Percentiles rank a stretch among this genome's conserved stretches.
Evolutionary conservation across 2,329 filamentous ascomycete genomes (phyloP).

Genomic region (Ascochyta koolunga): DNA sequence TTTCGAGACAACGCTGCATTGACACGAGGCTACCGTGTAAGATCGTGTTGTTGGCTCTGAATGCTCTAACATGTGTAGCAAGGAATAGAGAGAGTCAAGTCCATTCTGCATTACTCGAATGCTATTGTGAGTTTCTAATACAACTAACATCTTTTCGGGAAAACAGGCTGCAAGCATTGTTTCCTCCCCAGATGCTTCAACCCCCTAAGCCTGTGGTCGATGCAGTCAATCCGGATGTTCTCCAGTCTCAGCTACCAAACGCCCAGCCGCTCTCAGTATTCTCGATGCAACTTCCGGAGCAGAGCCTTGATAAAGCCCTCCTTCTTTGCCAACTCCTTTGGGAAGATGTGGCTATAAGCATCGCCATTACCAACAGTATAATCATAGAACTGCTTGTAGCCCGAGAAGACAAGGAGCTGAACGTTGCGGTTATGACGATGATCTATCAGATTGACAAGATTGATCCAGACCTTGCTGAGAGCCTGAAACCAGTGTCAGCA

Average conservation of each 20-base stretch:
- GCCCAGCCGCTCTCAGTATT: not conserved
- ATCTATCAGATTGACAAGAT: constrained; percentile 32
- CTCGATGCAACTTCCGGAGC: constrained; percentile 1
- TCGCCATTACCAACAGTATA: constrained; percentile 14
- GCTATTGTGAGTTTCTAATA: too few relatives aligned
- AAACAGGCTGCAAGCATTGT: too few relatives aligned
- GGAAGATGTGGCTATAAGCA: constrained; percentile 19
- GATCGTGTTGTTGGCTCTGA: not conserved
- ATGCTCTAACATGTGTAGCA: too few relatives aligned
- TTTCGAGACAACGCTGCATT: not conserved
- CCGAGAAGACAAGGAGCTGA: constrained; percentile 18
- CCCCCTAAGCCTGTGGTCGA: too few relatives aligned
- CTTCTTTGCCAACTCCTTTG: constrained; percentile 27
- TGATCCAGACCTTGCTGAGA: constrained; percentile 26
- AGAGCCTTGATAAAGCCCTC: constrained; percentile 30
- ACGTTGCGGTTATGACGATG: constrained; percentile 25
- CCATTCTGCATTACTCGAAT: too few relatives aligned
- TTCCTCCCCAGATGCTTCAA: too few relatives aligned
- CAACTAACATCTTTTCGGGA: too few relatives aligned
- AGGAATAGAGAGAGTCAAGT: too few relatives aligned
- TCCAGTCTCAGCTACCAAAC: not conserved
- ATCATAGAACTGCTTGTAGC: constrained; percentile 16
- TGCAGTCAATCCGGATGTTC: too few relatives aligned
- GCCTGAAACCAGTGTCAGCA: constrained; percentile 10
- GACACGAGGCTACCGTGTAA: not conserved